Evolutionary conservation across 192 early-diverging fungal species (phyloP).

Genomic region (Umbelopsis isabellina): DNA sequence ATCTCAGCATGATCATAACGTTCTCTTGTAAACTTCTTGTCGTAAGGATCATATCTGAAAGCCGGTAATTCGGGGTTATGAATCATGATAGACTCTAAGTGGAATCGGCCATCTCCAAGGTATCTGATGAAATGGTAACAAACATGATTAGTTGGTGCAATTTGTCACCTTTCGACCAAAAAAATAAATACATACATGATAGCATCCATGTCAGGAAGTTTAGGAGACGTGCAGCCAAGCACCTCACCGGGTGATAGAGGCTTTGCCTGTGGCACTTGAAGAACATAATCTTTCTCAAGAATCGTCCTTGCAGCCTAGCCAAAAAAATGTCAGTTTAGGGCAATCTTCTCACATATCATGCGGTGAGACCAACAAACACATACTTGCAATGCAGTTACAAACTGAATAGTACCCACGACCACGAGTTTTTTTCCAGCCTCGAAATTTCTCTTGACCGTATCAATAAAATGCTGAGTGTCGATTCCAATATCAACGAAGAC

Average conservation of each 20-base stretch:
- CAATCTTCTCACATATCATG: too few relatives aligned
- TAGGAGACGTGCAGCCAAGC: slow-evolving; percentile 94
- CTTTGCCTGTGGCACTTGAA: slow-evolving; percentile 89
- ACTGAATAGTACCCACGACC: slow-evolving; percentile 95
- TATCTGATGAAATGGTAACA: slow-evolving; percentile 36
- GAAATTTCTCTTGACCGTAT: slow-evolving; percentile 88
- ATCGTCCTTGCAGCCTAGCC: slow-evolving; percentile 53
- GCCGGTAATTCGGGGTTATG: slow-evolving; percentile 90
- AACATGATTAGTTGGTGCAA: not conserved
- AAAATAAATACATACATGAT: slow-evolving; percentile 59
- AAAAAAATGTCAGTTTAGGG: slow-evolving; percentile 4
- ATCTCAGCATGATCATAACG: slow-evolving; percentile 93
- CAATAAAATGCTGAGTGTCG: slow-evolving; percentile 90
- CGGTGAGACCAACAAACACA: not conserved
- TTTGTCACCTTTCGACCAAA: not conserved
- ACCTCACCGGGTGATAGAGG: slow-evolving; percentile 96
- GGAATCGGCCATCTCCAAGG: slow-evolving; percentile 95
- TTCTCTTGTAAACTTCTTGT: slow-evolving; percentile 90
- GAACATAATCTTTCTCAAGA: slow-evolving; percentile 64
- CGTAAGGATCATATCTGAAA: slow-evolving; percentile 93
- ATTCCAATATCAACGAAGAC: slow-evolving; percentile 99
- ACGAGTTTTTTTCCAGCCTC: slow-evolving; percentile 72
- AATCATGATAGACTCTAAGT: slow-evolving; percentile 99
- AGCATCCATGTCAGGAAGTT: slow-evolving; percentile 71
- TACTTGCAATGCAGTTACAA: slow-evolving; percentile 85